phyloP scores from a whole-genome alignment of 805 yeast genomes.

The Ogataea methanolica region DNA sequence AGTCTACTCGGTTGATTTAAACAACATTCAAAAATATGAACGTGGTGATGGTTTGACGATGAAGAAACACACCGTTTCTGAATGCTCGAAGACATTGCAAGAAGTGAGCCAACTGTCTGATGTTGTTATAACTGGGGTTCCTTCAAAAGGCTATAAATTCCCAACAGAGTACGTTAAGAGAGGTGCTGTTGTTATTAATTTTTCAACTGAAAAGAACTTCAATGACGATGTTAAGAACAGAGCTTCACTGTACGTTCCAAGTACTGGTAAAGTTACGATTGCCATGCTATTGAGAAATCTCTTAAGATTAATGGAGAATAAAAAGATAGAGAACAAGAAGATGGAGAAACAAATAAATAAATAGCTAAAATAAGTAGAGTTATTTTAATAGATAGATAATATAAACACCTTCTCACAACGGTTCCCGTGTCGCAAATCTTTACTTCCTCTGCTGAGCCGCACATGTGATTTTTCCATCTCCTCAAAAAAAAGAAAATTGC shows the following conservation, averaged over 20 bases:
- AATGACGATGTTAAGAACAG: constrained; percentile 72
- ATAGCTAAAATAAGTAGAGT: background rate
- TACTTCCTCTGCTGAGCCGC: no score
- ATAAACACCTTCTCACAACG: no score
- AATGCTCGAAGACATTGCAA: constrained; percentile 48
- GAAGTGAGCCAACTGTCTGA: constrained; percentile 73
- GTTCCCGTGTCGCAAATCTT: no score
- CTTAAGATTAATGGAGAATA: constrained; percentile 74
- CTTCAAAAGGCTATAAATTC: constrained; percentile 76
- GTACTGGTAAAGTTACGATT: constrained; percentile 94
- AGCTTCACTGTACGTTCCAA: constrained; percentile 92
- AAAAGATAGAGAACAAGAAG: constrained; percentile 41
- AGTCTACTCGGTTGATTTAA: constrained; percentile 86
- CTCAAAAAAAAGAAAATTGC: no score
- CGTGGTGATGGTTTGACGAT: constrained; percentile 87
- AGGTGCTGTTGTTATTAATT: constrained; percentile 90
- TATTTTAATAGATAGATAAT: background rate
- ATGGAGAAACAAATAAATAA: constrained; percentile 2
- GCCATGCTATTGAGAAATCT: constrained; percentile 90
- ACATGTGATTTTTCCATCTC: no score
- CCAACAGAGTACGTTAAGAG: constrained; percentile 75
- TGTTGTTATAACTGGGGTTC: constrained; percentile 95
- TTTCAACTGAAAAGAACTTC: constrained; percentile 86
- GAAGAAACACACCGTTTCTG: constrained; percentile 77
- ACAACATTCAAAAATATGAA: constrained; percentile 85